Base-by-base conservation (phyloP, 768 basidiomycete species). In the Termitomyces sp. region DNA sequence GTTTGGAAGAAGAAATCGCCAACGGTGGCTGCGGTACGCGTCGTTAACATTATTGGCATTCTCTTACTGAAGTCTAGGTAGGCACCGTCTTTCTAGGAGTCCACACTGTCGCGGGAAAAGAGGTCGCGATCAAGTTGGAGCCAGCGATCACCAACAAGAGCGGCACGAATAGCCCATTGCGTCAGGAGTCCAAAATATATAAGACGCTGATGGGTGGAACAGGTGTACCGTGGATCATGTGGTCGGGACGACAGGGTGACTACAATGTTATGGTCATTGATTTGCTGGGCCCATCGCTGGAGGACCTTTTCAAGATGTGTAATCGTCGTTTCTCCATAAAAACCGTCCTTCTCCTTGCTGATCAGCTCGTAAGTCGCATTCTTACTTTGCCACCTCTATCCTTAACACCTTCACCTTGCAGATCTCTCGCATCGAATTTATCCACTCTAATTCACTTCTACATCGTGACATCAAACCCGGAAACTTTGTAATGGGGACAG, bases 231-330 rank as follows among this genome's bases (percentile, higher is more conserved):
- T 94, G 90, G 84, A 89, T 94, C 60, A 86, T 93, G 78, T 94
- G 91, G 85, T 91, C 87, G 5, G 93, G 93, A 31, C 87, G 83
- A 59, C 87, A 95, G 67, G 95, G 89, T 31, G 86, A 94, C 70
- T 98, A 94, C 75, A 98, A 98, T 67, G 94, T 98, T 64, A 91
- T 99, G 81, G 91, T 98, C 67, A 94, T 98, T 66, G 96, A 98
- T 77, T 82, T 98, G 28, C 82, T 99, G 40, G 96, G 96, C 0
- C 94, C 95, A 3, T 87, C 86, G 3, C 76, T 93, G 50, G 91
- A 93, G 63, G 90, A 92, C 71, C 80, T 91, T 50, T 92, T 92
- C 78, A 87, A 91, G 68, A 82, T 84, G 73, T 92, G 89, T 70
- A 94, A 94, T 75, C 84, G 90, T 56, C 89, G 91, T 66, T 98